Conservation (phyloP, 257 asterid genomes). For the Nicotiana tabacum region DNA sequence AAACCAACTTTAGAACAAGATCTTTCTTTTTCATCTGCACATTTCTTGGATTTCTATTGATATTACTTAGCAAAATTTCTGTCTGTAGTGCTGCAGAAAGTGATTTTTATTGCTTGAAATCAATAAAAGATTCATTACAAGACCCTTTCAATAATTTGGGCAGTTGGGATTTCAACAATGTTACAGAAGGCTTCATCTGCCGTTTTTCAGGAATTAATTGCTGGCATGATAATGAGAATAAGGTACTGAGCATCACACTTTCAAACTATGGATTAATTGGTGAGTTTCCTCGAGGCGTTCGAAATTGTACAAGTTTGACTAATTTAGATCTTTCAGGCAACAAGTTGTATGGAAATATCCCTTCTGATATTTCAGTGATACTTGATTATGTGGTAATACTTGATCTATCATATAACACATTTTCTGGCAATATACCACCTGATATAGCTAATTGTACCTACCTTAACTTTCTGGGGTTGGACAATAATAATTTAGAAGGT, state of each 20-base stretch:
- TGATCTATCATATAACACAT: slow-evolving; percentile 20
- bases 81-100: background rate
- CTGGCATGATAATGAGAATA: slow-evolving; percentile 16
- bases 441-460: background rate
- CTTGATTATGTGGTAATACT: background rate
- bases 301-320: slow-evolving; percentile 2
- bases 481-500: slow-evolving; percentile 11
- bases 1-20: background rate
- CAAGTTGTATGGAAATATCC: slow-evolving; percentile 19
- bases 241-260: slow-evolving; percentile 8
- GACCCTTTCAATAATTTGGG: slow-evolving; percentile 15
- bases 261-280: slow-evolving; percentile 12
- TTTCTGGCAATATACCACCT: slow-evolving; percentile 21
- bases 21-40: background rate
- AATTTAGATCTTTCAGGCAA: slow-evolving; percentile 22
- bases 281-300: slow-evolving; percentile 18
- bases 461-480: background rate
- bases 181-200: slow-evolving; percentile 14
- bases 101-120: slow-evolving; percentile 14
- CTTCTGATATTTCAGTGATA: background rate
- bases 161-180: slow-evolving; percentile 17
- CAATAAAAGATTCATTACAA: slow-evolving; percentile 8
- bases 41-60: background rate
- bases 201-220: slow-evolving; percentile 4
- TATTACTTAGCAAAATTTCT: background rate